phyloP scores from a whole-genome alignment of 2,329 filamentous ascomycete genomes.

The Trichophyton mentagrophytes region DNA sequence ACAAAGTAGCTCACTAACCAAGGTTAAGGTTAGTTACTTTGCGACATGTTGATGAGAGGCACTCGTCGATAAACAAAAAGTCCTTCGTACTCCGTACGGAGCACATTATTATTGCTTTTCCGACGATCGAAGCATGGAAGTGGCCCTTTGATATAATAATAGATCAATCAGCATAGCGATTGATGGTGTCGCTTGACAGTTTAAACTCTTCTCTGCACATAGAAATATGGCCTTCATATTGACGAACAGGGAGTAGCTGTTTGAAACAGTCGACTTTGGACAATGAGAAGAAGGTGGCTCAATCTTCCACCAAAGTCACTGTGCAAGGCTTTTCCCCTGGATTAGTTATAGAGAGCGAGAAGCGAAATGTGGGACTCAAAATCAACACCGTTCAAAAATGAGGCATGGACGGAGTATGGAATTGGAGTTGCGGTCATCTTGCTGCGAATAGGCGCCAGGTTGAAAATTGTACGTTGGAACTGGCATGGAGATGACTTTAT shows the following conservation, averaged over 20 bases:
- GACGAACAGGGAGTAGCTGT: neutral
- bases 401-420: slow-evolving; percentile 35
- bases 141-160: neutral
- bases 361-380: neutral
- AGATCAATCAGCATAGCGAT: neutral
- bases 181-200: neutral
- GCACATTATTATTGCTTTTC: neutral
- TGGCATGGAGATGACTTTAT: slow-evolving; percentile 37
- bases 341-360: neutral
- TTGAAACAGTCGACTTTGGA: neutral
- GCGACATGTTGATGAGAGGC: neutral
- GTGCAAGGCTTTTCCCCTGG: neutral
- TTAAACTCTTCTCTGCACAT: neutral
- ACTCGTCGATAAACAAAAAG: neutral
- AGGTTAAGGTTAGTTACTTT: neutral
- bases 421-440: slow-evolving; percentile 29
- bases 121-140: neutral
- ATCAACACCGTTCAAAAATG: slow-evolving; percentile 30
- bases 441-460: slow-evolving; percentile 29
- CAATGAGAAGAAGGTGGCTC: neutral
- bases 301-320: neutral
- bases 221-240: neutral
- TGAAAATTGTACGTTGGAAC: slow-evolving; percentile 29
- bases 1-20: too few relatives aligned
- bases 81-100: neutral